Evolutionary conservation across 2,329 filamentous ascomycete species (phyloP), one percentile per base, ranked within the genome.

Genomic region (Penicillium sp.): DNA sequence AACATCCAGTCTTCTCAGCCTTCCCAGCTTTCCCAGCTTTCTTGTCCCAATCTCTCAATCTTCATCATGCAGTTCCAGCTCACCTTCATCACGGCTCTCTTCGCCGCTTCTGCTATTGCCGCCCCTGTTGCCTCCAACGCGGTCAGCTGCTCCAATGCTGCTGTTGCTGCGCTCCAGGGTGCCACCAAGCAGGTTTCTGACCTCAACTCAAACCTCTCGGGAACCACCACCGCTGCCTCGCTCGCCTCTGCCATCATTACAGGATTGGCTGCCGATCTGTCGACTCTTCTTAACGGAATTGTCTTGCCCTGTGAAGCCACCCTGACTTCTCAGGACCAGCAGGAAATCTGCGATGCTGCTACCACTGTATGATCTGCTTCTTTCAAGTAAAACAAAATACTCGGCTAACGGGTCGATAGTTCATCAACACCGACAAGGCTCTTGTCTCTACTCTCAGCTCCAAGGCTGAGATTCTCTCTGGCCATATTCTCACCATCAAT

Each of bases 1-100:
- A 21, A 13, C 2, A 41, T 21, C 19, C 39, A 21, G 10, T 22
- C 5, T 7, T 41, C 35, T 35, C 5, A 48, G 3, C 19, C 27
- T 13, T 33, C 19, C 22, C n/a, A 22, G 29, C 8, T 27, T 2
- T 13, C 3, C 14, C 16, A 14, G 11, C 26, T 11, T 13, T 27
- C 24, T 11, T 14, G 19, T 43, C 19, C 14, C 10, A 2, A 16
- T 37, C 8, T 31, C 10, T 19, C 21, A 21, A 44, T 19, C 10
- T 35, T 47, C 45, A 48, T 27, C 31, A 54, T 54, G 52, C 52
- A 54, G 35, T 54, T 54, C 52, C 35, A 54, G 52, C 21, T 48
- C 16, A 19, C 52, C 19, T 5, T 48, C 52, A 16, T 48, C 33
- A 16, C 45, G 29, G 45, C 52, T 22, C 31, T 54, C 22, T 48